Percentiles rank a stretch among this genome's conserved stretches.
These are phyloP conservation scores for Arbutus unedo DNA, from an alignment of 148 eudicot genomes.

Conservation along the genomic window DNA sequence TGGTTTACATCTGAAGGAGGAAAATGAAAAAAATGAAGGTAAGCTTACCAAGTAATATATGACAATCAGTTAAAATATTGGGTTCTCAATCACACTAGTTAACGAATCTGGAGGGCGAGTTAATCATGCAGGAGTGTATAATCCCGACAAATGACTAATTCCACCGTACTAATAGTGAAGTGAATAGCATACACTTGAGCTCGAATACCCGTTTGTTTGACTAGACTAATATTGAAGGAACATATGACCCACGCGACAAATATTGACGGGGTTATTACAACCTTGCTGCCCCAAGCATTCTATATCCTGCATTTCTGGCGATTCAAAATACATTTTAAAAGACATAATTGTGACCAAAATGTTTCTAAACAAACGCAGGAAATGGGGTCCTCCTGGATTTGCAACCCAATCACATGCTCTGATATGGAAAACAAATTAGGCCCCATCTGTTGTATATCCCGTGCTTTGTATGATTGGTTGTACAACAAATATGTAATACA, in stretches of 20 bases:
- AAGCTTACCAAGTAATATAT: conserved; percentile 6
- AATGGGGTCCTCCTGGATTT: no score
- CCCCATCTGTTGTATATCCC: background rate
- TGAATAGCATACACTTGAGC: background rate
- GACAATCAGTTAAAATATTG: background rate
- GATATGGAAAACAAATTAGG: no score
- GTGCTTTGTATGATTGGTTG: background rate
- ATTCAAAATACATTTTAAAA: no score
- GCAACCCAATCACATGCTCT: no score
- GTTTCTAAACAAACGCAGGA: no score
- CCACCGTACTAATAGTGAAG: background rate
- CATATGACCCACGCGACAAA: background rate
- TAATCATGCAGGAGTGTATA: background rate
- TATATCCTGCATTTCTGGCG: no score
- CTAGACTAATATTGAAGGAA: background rate
- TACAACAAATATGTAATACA: background rate
- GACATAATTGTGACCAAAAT: no score
- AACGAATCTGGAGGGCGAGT: background rate
- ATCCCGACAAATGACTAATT: background rate
- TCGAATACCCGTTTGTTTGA: background rate
- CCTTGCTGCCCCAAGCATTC: no score
- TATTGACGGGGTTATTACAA: background rate
- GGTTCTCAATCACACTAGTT: background rate
- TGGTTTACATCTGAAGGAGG: conserved; percentile 67
- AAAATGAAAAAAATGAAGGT: background rate